Percentiles rank a stretch among this genome's conserved stretches.
Evolutionary conservation across 2,329 filamentous ascomycete genomes (phyloP).

Genomic region (Dactylella cylindrospora): DNA sequence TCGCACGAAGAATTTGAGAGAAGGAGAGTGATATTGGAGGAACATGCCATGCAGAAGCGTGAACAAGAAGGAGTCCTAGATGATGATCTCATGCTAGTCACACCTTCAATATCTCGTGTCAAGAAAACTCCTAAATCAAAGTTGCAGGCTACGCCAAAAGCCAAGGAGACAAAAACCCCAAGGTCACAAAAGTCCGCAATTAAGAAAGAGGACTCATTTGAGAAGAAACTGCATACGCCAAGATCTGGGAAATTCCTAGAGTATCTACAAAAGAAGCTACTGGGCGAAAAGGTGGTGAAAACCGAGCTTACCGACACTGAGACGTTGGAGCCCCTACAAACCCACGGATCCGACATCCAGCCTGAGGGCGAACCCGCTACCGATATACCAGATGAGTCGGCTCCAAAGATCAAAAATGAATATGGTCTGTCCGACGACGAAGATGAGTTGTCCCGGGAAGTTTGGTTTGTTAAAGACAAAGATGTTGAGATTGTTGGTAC

Average conservation of each 20-base stretch:
- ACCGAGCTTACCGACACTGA: not conserved
- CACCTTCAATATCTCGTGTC: constrained; percentile 10
- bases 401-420: constrained; percentile 7
- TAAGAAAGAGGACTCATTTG: constrained; percentile 9
- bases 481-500: constrained; percentile 2
- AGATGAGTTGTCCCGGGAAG: constrained; percentile 21
- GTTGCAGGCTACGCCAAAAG: constrained; percentile 6
- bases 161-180: constrained; percentile 14
- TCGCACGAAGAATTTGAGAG: constrained; percentile 29
- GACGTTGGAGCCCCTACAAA: not conserved
- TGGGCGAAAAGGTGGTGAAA: constrained; percentile 8
- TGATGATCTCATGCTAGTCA: not conserved
- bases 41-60: constrained; percentile 2
- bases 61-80: not conserved
- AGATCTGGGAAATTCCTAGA: constrained; percentile 33
- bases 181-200: constrained; percentile 14
- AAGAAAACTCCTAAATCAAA: constrained; percentile 18
- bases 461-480: constrained; percentile 19
- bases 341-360: not conserved
- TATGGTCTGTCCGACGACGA: constrained; percentile 31
- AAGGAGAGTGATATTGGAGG: constrained; percentile 13
- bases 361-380: not conserved
- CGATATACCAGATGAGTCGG: constrained; percentile 3
- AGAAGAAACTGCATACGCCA: constrained; percentile 31
- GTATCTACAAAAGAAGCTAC: constrained; percentile 14